These are phyloP conservation scores for Thyridium curvatum DNA, from an alignment of 2,329 filamentous ascomycete genomes.

Conservation along the genomic window DNA sequence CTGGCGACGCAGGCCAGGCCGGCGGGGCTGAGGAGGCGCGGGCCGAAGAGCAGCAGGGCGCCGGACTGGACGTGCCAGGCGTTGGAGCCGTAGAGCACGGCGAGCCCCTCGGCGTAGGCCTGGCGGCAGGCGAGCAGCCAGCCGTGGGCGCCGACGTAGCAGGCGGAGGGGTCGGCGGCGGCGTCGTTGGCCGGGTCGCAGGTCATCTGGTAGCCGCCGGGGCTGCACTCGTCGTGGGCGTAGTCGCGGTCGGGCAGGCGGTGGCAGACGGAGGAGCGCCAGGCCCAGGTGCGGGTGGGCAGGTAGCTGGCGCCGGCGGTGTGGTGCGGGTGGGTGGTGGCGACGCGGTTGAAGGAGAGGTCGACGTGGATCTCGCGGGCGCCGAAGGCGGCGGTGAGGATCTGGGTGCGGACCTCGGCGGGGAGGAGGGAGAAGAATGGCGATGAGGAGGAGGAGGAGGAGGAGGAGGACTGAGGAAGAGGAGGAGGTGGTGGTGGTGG, in stretches of 20 bases:
- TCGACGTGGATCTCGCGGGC: conserved; percentile 14
- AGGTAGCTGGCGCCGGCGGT: conserved; percentile 3
- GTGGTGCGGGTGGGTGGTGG: conserved; percentile 5
- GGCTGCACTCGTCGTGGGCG: conserved; percentile 5
- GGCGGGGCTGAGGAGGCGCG: not conserved
- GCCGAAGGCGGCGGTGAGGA: conserved; percentile 14
- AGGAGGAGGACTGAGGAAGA: too few species aligned
- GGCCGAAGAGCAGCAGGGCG: not conserved
- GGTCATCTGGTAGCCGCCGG: conserved; percentile 5
- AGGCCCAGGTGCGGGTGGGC: conserved; percentile 12
- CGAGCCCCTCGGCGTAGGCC: conserved; percentile 19
- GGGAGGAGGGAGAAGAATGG: conserved; percentile 13
- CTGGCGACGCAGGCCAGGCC: not conserved
- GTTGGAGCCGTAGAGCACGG: conserved; percentile 20
- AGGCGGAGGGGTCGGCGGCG: conserved; percentile 1
- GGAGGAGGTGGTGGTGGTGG: too few species aligned
- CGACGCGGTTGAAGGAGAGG: conserved; percentile 11
- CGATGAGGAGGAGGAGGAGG: not conserved
- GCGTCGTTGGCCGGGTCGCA: conserved; percentile 7
- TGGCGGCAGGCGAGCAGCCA: conserved; percentile 20
- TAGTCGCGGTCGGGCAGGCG: conserved; percentile 10
- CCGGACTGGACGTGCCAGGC: conserved; percentile 13
- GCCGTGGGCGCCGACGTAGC: conserved; percentile 19
- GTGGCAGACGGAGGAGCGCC: conserved; percentile 19
- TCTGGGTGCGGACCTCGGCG: conserved; percentile 17